A percentile compares a stretch with the other conserved stretches of the same genome.
Conservation (phyloP, 2,329 filamentous ascomycete genomes). For the Aspergillus sp. region DNA sequence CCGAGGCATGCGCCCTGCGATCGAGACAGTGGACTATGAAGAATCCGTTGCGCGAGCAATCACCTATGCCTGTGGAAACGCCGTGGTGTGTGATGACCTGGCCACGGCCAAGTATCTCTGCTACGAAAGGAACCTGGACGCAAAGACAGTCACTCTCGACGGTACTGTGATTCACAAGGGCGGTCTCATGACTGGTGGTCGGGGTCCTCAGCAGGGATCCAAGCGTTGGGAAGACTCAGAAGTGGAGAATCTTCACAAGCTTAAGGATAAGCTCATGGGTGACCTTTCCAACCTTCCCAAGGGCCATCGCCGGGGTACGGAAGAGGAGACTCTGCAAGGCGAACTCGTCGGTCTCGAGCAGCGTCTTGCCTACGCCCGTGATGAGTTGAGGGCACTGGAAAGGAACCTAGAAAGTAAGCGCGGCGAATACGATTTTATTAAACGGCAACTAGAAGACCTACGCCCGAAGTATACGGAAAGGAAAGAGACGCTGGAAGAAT, state of each 20-base stretch:
- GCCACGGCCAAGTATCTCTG: slow-evolving; percentile 82
- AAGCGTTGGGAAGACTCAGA: slow-evolving; percentile 85
- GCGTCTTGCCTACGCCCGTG: slow-evolving; percentile 60
- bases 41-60: slow-evolving; percentile 81
- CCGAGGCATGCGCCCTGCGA: slow-evolving; percentile 74
- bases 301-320: slow-evolving; percentile 62
- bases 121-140: slow-evolving; percentile 73
- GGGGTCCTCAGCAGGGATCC: slow-evolving; percentile 66
- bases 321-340: slow-evolving; percentile 72
- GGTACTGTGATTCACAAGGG: slow-evolving; percentile 97
- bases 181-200: slow-evolving; percentile 92
- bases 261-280: slow-evolving; percentile 65
- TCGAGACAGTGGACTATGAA: slow-evolving; percentile 95
- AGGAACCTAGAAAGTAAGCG: slow-evolving; percentile 79
- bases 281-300: slow-evolving; percentile 76
- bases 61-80: slow-evolving; percentile 88
- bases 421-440: slow-evolving; percentile 67
- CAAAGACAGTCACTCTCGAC: slow-evolving; percentile 89
- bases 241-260: slow-evolving; percentile 70
- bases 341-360: slow-evolving; percentile 75
- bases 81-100: slow-evolving; percentile 85
- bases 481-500: slow-evolving; percentile 56
- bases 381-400: slow-evolving; percentile 69
- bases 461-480: slow-evolving; percentile 72
- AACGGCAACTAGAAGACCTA: slow-evolving; percentile 64